Conservation (phyloP, 306 rosid species). For the Medicago ruthenica region DNA sequence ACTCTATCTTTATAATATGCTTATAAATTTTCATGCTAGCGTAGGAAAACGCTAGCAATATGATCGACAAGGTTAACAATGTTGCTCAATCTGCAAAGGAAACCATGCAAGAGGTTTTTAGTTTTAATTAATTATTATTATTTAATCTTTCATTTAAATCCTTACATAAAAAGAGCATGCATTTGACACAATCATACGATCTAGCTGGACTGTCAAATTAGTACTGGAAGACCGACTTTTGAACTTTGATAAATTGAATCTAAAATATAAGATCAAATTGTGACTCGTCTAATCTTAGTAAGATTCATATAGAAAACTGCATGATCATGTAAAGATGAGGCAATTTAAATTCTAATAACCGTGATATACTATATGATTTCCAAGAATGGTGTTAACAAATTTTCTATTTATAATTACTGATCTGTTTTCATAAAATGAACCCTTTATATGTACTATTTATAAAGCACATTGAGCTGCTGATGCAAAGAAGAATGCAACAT, state of each 20-base stretch:
- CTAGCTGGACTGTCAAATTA: too few species aligned
- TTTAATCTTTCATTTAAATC: neutral
- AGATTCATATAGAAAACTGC: too few species aligned
- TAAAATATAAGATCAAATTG: too few species aligned
- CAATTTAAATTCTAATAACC: too few species aligned
- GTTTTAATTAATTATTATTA: neutral
- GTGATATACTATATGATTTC: neutral
- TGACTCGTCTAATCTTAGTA: too few species aligned
- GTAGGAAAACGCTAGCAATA: conserved; percentile 61
- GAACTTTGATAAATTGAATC: too few species aligned
- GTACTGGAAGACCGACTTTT: too few species aligned
- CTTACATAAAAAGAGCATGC: too few species aligned
- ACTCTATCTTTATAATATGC: neutral
- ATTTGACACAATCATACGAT: too few species aligned
- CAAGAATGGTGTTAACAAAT: neutral
- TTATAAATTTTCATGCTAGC: neutral
- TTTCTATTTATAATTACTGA: neutral
- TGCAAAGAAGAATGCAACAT: conserved; percentile 71
- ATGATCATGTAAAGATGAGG: too few species aligned
- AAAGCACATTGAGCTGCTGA: conserved; percentile 66
- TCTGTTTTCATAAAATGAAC: neutral
- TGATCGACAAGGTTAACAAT: conserved; percentile 57
- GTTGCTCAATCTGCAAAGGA: conserved; percentile 58
- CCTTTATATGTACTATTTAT: neutral
- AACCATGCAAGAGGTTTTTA: conserved; percentile 47